Percentiles rank a stretch among this genome's conserved stretches.
Evolutionary conservation across 768 basidiomycete species (phyloP).

Genomic region (Lenzites betulinus): DNA sequence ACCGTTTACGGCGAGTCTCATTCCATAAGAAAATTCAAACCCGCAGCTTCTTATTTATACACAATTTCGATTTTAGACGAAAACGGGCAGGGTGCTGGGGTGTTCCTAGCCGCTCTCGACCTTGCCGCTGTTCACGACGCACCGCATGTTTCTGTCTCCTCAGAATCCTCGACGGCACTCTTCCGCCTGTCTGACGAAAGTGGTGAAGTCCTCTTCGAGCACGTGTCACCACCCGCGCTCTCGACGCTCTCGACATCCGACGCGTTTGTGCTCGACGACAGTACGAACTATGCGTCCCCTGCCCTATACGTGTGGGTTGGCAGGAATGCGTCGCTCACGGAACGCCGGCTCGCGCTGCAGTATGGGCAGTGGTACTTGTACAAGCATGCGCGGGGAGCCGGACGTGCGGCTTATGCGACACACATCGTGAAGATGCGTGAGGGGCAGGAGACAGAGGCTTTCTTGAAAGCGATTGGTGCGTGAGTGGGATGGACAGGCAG

Average conservation of each 20-base stretch:
- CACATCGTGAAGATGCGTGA: slow-evolving; percentile 56
- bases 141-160: slow-evolving; percentile 26
- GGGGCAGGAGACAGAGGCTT: slow-evolving; percentile 52
- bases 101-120: slow-evolving; percentile 52
- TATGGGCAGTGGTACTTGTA: slow-evolving; percentile 59
- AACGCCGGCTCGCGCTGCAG: slow-evolving; percentile 52
- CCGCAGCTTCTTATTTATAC: background rate
- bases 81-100: slow-evolving; percentile 45
- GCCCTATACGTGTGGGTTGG: slow-evolving; percentile 65
- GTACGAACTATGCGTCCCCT: slow-evolving; percentile 37
- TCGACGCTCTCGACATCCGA: slow-evolving; percentile 48
- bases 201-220: slow-evolving; percentile 42
- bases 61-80: slow-evolving; percentile 44
- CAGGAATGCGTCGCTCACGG: slow-evolving; percentile 45
- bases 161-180: slow-evolving; percentile 25
- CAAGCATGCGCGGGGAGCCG: slow-evolving; percentile 33
- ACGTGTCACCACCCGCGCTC: slow-evolving; percentile 34
- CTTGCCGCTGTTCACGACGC: background rate
- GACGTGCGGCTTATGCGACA: slow-evolving; percentile 28
- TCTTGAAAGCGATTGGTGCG: slow-evolving; percentile 31
- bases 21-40: background rate
- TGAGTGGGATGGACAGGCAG: background rate
- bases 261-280: slow-evolving; percentile 54
- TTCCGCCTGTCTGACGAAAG: slow-evolving; percentile 51
- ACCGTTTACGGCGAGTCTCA: slow-evolving; percentile 49